Percentiles rank a stretch among this genome's conserved stretches.
These are phyloP conservation scores for Silybum marianum DNA, from an alignment of 129 eudicot genomes.

Conservation along the genomic window DNA sequence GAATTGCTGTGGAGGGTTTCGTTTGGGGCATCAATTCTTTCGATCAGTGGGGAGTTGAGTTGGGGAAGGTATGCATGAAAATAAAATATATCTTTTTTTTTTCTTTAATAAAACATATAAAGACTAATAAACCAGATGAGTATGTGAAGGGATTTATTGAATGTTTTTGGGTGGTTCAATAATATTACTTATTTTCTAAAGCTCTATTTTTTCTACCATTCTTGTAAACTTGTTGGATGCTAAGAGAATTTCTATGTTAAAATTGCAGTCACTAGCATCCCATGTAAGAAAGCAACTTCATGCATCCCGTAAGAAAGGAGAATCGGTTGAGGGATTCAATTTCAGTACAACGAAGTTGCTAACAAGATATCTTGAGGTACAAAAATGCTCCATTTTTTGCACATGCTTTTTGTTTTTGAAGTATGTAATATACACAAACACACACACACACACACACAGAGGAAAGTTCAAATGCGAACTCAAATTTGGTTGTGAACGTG, in stretches of 20 bases:
- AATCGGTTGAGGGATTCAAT: constrained; percentile 85
- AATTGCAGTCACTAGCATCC: constrained; percentile 79
- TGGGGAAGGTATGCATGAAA: constrained; percentile 75
- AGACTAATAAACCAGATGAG: background rate
- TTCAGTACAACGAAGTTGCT: constrained; percentile 81
- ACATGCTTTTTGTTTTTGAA: background rate
- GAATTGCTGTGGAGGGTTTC: constrained; percentile 95
- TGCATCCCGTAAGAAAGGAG: constrained; percentile 94
- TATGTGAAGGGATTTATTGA: background rate
- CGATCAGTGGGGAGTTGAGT: constrained; percentile 99
- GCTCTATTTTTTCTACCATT: background rate
- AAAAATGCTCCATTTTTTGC: background rate
- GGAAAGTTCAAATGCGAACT: too few species aligned
- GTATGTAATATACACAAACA: background rate
- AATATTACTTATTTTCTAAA: background rate
- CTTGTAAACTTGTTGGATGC: background rate
- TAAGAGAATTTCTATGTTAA: background rate
- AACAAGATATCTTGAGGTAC: constrained; percentile 79
- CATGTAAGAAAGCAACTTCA: constrained; percentile 95
- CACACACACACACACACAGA: too few species aligned
- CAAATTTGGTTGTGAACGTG: too few species aligned
- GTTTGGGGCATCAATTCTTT: constrained; percentile 97
- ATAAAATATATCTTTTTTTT: background rate
- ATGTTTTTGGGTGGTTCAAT: background rate
- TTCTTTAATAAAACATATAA: background rate